Evolutionary conservation across 805 yeast species (phyloP), one percentile per base, ranked within the genome.

Genomic region (Candida ficus): DNA sequence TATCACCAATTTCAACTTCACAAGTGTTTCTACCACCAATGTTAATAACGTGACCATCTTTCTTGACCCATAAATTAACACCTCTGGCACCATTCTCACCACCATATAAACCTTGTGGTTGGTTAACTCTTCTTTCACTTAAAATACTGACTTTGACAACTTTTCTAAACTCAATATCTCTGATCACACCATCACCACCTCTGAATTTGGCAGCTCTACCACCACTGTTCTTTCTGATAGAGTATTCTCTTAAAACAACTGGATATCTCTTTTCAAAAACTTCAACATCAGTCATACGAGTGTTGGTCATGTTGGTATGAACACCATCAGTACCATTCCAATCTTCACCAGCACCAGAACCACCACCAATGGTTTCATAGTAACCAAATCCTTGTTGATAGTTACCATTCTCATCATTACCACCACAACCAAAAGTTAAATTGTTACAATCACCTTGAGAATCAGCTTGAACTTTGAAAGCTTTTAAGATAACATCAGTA

Each of bases 391-490:
- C 88, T 42, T 73, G 70, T 8, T 70, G 62, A 61, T 71, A 67
- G 45, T 76, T 54, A 56, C 80, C 66, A 62, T 70, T 57, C 5
- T 58, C 61, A 10, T 62, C 64, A 43, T 74, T 73, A 35, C 88
- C 91, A 46, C 82, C 86, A 21, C 75, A 76, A 19, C 97, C 97
- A 67, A 90, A 91, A 0, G 96, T 90, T 52, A 91, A 77, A 63
- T 91, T 93, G 63, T 93, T 91, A 61, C 96, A 87, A 44, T 93
- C 89, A 32, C 97, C 96, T 63, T 91, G 98, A 1, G 97, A 89
- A 49, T 89, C 96, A 3, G 97, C 97, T 67, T 88, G 84, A 5
- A 89, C 88, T 45, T 76, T 72, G 59, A 93, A 89, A 0, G 98
- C 93, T 53, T 81, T 82, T 54, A 91, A 68, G 30, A 93, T 76